These are phyloP conservation scores for Termitomyces sp. DNA, from an alignment of 768 basidiomycete species.

Conservation along the genomic window DNA sequence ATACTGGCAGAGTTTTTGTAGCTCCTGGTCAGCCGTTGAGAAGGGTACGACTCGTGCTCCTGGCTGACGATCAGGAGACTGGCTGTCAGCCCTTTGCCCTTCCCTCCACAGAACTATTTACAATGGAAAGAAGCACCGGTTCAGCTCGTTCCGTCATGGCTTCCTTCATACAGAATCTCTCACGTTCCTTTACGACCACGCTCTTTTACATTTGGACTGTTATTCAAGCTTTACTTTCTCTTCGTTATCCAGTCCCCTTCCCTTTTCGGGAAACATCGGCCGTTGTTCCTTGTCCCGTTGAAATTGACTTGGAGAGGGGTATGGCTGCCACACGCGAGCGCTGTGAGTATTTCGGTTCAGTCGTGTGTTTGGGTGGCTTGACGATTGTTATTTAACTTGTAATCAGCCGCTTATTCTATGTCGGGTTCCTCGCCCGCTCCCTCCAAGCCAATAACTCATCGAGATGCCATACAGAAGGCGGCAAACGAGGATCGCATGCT, in stretches of 20 bases:
- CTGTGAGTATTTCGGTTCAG: not conserved
- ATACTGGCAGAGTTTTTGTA: not conserved
- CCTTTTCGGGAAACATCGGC: slow-evolving; percentile 12
- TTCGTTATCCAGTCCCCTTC: slow-evolving; percentile 10
- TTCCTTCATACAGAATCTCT: slow-evolving; percentile 10
- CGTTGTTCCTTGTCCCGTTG: slow-evolving; percentile 5
- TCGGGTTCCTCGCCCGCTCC: not conserved
- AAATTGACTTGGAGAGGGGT: slow-evolving; percentile 13
- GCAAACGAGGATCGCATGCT: not conserved
- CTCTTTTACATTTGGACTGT: slow-evolving; percentile 19
- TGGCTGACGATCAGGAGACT: not conserved
- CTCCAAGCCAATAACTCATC: not conserved
- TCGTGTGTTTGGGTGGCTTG: not conserved
- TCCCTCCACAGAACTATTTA: slow-evolving; percentile 1
- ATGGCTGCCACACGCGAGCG: not conserved
- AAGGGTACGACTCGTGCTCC: not conserved
- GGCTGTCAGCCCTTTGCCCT: not conserved
- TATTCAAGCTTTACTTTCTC: slow-evolving; percentile 13
- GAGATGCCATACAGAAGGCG: not conserved
- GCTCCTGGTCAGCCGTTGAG: not conserved
- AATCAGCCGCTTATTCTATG: slow-evolving; percentile 1
- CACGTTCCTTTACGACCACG: slow-evolving; percentile 14
- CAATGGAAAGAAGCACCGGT: not conserved
- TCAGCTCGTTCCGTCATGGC: slow-evolving; percentile 9
- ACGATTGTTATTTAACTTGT: not conserved